Conservation (phyloP, 2,329 filamentous ascomycete genomes). For the Paraphaeosphaeria sporulosa region DNA sequence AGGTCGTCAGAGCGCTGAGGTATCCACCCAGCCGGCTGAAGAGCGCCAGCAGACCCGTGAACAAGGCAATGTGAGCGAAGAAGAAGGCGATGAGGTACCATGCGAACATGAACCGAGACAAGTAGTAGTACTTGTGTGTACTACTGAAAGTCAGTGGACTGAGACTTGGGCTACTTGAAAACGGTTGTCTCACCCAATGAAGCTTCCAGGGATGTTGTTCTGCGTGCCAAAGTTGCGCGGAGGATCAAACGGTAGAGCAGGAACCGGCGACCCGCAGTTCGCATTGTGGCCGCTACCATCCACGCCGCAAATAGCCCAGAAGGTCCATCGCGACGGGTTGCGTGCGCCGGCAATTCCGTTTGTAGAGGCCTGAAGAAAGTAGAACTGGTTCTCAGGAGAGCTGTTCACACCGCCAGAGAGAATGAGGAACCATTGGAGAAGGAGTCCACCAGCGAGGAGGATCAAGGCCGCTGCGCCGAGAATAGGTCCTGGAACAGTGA, state of each 20-base stretch:
- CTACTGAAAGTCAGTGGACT: constrained; percentile 8
- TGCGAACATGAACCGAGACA: constrained; percentile 92
- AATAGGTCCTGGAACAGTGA: constrained; percentile 56
- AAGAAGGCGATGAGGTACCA: constrained; percentile 87
- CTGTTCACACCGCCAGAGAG: constrained; percentile 65
- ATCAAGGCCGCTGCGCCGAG: constrained; percentile 66
- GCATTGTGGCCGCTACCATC: constrained; percentile 58
- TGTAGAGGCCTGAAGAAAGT: constrained; percentile 85
- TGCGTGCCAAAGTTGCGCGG: constrained; percentile 67
- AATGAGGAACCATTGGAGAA: constrained; percentile 72
- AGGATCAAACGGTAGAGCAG: constrained; percentile 71
- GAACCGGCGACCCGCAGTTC: constrained; percentile 70
- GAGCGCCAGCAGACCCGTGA: constrained; percentile 73
- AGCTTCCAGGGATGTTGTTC: constrained; percentile 60
- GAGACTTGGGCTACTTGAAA: neutral
- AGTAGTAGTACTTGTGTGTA: constrained; percentile 75
- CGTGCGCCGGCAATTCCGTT: constrained; percentile 65
- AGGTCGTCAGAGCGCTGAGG: constrained; percentile 66
- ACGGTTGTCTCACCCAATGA: constrained; percentile 54
- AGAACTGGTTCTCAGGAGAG: constrained; percentile 74
- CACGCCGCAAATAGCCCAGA: constrained; percentile 80
- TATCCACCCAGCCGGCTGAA: constrained; percentile 75
- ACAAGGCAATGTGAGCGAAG: constrained; percentile 74
- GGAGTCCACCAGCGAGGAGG: constrained; percentile 66
- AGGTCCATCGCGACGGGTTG: constrained; percentile 82